These are phyloP conservation scores for Phylloboletellus chloephorus DNA, from an alignment of 1,284 basidiomycete genomes.

Conservation along the genomic window DNA sequence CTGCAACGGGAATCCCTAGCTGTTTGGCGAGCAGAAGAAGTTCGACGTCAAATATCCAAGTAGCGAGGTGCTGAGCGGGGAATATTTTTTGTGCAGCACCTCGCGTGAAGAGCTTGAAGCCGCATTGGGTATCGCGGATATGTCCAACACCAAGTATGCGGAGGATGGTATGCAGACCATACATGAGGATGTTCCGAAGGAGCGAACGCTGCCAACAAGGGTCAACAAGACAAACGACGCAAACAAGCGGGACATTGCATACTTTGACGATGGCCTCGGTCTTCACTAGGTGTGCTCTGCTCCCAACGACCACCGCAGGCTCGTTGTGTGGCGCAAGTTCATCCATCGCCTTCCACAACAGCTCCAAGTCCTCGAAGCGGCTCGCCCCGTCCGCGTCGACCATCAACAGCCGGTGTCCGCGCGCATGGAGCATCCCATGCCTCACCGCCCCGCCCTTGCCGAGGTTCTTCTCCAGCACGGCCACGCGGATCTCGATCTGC, in stretches of 20 bases:
- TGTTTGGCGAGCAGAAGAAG: conserved; percentile 84
- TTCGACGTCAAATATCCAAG: conserved; percentile 96
- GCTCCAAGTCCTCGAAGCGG: conserved; percentile 74
- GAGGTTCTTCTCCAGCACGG: conserved; percentile 73
- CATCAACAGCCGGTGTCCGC: conserved; percentile 80
- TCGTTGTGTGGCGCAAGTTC: conserved; percentile 42
- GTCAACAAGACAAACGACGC: conserved; percentile 1
- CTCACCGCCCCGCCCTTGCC: conserved; percentile 92
- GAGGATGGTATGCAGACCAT: conserved; percentile 80
- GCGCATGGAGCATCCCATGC: conserved; percentile 80
- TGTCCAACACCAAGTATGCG: conserved; percentile 81
- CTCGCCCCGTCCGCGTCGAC: conserved; percentile 94
- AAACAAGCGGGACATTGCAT: conserved; percentile 13
- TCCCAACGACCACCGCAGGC: conserved; percentile 77
- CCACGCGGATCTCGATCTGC: conserved; percentile 61
- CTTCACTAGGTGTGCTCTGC: conserved; percentile 85
- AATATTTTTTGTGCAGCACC: conserved; percentile 76
- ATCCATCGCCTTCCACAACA: conserved; percentile 72
- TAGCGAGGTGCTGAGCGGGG: conserved; percentile 74
- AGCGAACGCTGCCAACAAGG: conserved; percentile 61
- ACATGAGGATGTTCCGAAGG: conserved; percentile 89
- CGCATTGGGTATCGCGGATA: conserved; percentile 92
- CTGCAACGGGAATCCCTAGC: conserved; percentile 67
- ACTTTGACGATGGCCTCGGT: conserved; percentile 94
- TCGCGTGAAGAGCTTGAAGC: conserved; percentile 91